Conservation (phyloP, 176 grass and related monocot genomes). For the Musa beccarii region DNA sequence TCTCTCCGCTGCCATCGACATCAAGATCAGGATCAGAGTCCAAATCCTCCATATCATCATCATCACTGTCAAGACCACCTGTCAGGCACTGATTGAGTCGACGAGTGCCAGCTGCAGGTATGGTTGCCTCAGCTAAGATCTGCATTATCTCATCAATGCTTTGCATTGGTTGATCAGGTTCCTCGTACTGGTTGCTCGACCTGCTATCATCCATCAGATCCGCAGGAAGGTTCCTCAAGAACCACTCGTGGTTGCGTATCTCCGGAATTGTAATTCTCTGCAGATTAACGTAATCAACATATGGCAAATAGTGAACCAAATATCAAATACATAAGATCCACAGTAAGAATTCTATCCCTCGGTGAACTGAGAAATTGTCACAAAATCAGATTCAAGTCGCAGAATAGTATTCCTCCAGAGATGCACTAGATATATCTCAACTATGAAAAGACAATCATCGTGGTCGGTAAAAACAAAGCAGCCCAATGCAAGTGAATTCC, state of each 20-base stretch:
- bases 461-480: too few species aligned
- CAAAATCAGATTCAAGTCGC: too few species aligned
- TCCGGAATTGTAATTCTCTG: slow-evolving; percentile 82
- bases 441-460: too few species aligned
- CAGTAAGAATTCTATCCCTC: not conserved
- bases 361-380: too few species aligned
- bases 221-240: slow-evolving; percentile 55
- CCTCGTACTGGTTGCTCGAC: slow-evolving; percentile 50
- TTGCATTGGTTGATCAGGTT: slow-evolving; percentile 70
- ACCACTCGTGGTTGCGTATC: slow-evolving; percentile 65
- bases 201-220: slow-evolving; percentile 51
- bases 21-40: slow-evolving; percentile 64
- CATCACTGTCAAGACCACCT: slow-evolving; percentile 31
- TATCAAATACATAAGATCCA: not conserved
- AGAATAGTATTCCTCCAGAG: too few species aligned
- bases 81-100: slow-evolving; percentile 34
- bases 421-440: too few species aligned
- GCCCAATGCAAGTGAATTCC: too few species aligned
- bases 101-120: slow-evolving; percentile 27
- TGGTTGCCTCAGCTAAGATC: slow-evolving; percentile 64
- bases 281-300: not conserved
- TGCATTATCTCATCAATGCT: slow-evolving; percentile 64
- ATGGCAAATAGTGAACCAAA: not conserved
- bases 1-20: slow-evolving; percentile 50
- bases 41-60: slow-evolving; percentile 67